Percentiles rank a stretch among this genome's conserved stretches.
phyloP scores from a whole-genome alignment of 169 alveolate genomes.

The Eimeria necatrix region DNA sequence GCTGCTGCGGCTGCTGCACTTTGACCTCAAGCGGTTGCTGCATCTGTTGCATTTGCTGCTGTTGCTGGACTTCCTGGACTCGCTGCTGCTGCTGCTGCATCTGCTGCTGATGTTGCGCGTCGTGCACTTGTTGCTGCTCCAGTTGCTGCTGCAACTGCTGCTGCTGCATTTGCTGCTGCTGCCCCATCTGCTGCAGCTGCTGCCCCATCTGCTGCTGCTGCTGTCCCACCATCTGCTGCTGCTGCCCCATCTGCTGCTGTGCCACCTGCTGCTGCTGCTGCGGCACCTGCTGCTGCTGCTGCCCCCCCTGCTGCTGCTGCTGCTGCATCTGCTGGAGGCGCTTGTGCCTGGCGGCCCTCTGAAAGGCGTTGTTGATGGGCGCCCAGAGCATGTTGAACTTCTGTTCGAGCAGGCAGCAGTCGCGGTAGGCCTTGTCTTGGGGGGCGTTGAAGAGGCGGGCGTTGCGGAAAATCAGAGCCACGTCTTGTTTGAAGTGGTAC shows the following conservation, averaged over 20 bases:
- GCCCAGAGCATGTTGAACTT: conserved; percentile 71
- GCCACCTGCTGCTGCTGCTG: not conserved
- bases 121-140: not conserved
- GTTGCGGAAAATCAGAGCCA: conserved; percentile 79
- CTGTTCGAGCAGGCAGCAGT: conserved; percentile 77
- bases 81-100: not conserved
- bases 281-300: not conserved
- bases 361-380: conserved; percentile 70
- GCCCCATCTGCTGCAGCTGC: not conserved
- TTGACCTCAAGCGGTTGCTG: not conserved
- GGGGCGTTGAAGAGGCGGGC: conserved; percentile 71
- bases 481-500: conserved; percentile 87
- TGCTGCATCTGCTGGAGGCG: not conserved
- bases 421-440: conserved; percentile 60
- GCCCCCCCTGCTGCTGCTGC: conserved; percentile 33
- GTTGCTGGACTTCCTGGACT: not conserved
- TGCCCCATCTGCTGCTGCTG: not conserved
- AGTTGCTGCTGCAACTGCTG: not conserved
- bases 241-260: too few relatives aligned
- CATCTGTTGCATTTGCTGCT: conserved; percentile 18
- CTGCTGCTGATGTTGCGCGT: not conserved
- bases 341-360: conserved; percentile 51
- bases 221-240: not conserved
- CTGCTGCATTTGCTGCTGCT: not conserved
- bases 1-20: not conserved